phyloP scores from a whole-genome alignment of 257 asterid genomes.

The Solanum pinnatisectum region DNA sequence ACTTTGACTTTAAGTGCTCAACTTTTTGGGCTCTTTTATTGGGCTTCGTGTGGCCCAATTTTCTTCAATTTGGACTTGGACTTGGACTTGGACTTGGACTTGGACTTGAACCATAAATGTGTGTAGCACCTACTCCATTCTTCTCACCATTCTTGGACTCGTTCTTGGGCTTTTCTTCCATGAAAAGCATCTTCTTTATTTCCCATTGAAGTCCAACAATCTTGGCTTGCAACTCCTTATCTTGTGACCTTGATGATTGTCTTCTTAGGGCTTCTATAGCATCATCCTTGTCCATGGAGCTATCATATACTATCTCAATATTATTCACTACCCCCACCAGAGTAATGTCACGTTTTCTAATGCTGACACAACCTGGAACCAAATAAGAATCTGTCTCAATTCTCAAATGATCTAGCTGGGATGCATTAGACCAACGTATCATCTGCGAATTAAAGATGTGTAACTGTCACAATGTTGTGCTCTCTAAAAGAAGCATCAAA shows the following conservation, averaged over 20 bases:
- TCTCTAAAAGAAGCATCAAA: background rate
- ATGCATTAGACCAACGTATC: background rate
- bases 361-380: background rate
- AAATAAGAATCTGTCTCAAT: background rate
- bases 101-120: background rate
- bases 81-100: too few relatives aligned
- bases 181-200: background rate
- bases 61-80: background rate
- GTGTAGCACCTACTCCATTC: background rate
- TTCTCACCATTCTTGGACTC: background rate
- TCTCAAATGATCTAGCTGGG: background rate
- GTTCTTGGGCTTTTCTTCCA: background rate
- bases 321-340: background rate
- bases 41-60: background rate
- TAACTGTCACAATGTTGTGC: background rate
- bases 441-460: background rate
- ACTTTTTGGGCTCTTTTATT: background rate
- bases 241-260: background rate
- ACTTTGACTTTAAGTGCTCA: background rate
- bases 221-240: background rate
- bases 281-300: background rate
- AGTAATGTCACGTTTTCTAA: background rate
- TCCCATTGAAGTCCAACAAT: background rate
- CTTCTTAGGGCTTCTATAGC: background rate
- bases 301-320: background rate